Conservation (phyloP, 768 basidiomycete species). For the Mycena galopus region DNA sequence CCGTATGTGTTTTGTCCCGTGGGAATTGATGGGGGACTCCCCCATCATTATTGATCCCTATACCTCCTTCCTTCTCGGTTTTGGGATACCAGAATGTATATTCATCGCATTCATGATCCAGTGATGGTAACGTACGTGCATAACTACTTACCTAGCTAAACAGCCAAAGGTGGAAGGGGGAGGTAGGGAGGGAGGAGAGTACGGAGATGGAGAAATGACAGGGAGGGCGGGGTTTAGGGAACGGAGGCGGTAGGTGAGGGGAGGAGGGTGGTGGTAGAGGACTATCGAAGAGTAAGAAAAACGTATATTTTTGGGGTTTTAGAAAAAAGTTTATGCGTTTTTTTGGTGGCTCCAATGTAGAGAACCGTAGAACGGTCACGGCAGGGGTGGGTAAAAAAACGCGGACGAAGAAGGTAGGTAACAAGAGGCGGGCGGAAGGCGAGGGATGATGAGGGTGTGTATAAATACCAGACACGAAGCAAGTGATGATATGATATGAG, state of each 20-base stretch:
- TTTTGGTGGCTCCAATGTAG: slow-evolving; percentile 47
- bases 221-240: slow-evolving; percentile 38
- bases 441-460: slow-evolving; percentile 40
- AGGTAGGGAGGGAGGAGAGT: slow-evolving; percentile 34
- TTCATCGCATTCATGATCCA: slow-evolving; percentile 35
- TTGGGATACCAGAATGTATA: slow-evolving; percentile 32
- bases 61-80: too few relatives aligned
- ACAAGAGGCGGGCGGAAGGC: slow-evolving; percentile 43
- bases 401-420: slow-evolving; percentile 51
- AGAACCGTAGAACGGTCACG: slow-evolving; percentile 12
- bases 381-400: slow-evolving; percentile 43
- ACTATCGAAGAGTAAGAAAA: slow-evolving; percentile 15
- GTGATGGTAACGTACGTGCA: slow-evolving; percentile 42
- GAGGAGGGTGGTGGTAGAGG: slow-evolving; percentile 37
- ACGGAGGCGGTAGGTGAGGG: slow-evolving; percentile 44
- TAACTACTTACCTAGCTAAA: slow-evolving; percentile 63
- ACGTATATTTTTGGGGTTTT: slow-evolving; percentile 64
- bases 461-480: slow-evolving; percentile 52
- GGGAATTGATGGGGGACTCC: too few relatives aligned
- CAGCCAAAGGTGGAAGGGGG: slow-evolving; percentile 20
- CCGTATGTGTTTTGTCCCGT: too few relatives aligned
- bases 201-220: slow-evolving; percentile 34
- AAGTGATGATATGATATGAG: slow-evolving; percentile 27
- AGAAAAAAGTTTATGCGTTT: slow-evolving; percentile 39
- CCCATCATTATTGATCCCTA: too few relatives aligned